Conservation (phyloP, 1,139 yeast genomes). For the Taiozyma sp. region DNA sequence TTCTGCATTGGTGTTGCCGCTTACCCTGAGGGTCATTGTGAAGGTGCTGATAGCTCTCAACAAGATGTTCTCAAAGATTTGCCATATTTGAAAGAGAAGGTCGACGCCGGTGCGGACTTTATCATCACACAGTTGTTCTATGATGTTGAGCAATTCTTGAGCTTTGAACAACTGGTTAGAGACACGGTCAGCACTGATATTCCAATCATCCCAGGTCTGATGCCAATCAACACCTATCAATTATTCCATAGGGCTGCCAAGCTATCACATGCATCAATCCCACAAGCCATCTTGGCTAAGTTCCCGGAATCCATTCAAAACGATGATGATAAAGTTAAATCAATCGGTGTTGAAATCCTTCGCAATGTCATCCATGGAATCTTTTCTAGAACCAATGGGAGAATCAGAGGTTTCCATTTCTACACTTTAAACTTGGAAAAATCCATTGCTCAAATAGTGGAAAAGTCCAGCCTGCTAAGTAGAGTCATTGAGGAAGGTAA, state of each 20-base stretch:
- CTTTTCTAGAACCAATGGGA: slow-evolving; percentile 43
- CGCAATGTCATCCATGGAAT: slow-evolving; percentile 57
- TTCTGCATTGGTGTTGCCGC: slow-evolving; percentile 92
- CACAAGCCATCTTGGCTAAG: slow-evolving; percentile 43
- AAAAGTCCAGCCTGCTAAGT: slow-evolving; percentile 46
- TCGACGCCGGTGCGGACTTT: slow-evolving; percentile 91
- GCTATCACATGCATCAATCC: slow-evolving; percentile 85
- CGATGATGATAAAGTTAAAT: slow-evolving; percentile 84
- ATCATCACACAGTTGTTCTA: slow-evolving; percentile 92
- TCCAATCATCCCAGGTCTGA: slow-evolving; percentile 81
- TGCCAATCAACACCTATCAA: slow-evolving; percentile 92
- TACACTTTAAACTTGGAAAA: slow-evolving; percentile 87
- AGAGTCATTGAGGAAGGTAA: slow-evolving; percentile 32
- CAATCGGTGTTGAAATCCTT: slow-evolving; percentile 72
- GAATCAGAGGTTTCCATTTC: slow-evolving; percentile 79
- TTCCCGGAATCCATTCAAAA: slow-evolving; percentile 53
- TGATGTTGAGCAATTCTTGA: slow-evolving; percentile 51
- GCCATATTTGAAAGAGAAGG: slow-evolving; percentile 78
- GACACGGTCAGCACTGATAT: slow-evolving; percentile 38
- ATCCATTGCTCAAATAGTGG: slow-evolving; percentile 81
- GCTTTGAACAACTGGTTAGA: slow-evolving; percentile 39
- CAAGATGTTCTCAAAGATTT: slow-evolving; percentile 64
- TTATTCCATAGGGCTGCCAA: slow-evolving; percentile 86
- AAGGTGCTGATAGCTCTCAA: slow-evolving; percentile 56
- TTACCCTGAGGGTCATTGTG: slow-evolving; percentile 95